Evolutionary conservation across 495 filamentous ascomycete species (phyloP).

Genomic region (Trichoderma asperelloides): DNA sequence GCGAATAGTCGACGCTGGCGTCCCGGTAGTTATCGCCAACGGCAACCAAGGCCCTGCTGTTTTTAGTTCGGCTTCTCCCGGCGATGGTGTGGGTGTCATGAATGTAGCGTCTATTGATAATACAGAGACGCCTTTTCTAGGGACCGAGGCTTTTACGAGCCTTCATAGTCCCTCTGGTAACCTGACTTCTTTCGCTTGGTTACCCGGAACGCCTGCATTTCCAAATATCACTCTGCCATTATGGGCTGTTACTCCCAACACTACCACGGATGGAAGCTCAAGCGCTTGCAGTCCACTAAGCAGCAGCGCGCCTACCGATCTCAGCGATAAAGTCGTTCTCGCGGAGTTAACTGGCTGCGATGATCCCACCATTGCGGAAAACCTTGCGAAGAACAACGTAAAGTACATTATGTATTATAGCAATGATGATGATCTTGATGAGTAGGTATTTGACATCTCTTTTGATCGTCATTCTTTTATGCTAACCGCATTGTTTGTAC

Average conservation of each 20-base stretch:
- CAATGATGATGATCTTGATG: slow-evolving; percentile 28
- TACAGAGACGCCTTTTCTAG: slow-evolving; percentile 29
- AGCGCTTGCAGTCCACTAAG: background rate
- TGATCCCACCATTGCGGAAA: slow-evolving; percentile 38
- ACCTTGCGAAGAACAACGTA: slow-evolving; percentile 40
- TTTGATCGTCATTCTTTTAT: background rate
- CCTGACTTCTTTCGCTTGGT: slow-evolving; percentile 25
- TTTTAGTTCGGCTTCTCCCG: slow-evolving; percentile 47
- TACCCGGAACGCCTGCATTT: slow-evolving; percentile 31
- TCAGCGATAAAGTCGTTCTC: slow-evolving; percentile 43
- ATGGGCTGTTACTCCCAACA: slow-evolving; percentile 42
- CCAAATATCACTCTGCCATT: slow-evolving; percentile 34
- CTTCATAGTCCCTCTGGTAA: slow-evolving; percentile 12
- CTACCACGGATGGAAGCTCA: slow-evolving; percentile 14
- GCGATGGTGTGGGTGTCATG: slow-evolving; percentile 40
- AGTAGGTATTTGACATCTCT: background rate
- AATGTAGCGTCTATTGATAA: slow-evolving; percentile 48
- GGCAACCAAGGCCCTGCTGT: slow-evolving; percentile 48
- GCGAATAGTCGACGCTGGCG: slow-evolving; percentile 44
- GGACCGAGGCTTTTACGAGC: slow-evolving; percentile 25
- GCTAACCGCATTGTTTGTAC: background rate
- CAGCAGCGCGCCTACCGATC: slow-evolving; percentile 27
- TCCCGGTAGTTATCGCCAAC: slow-evolving; percentile 44
- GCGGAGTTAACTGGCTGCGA: slow-evolving; percentile 44
- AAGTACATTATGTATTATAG: slow-evolving; percentile 50